Conservation (phyloP, 805 yeast genomes). For the Barnettozyma wickerhamii region DNA sequence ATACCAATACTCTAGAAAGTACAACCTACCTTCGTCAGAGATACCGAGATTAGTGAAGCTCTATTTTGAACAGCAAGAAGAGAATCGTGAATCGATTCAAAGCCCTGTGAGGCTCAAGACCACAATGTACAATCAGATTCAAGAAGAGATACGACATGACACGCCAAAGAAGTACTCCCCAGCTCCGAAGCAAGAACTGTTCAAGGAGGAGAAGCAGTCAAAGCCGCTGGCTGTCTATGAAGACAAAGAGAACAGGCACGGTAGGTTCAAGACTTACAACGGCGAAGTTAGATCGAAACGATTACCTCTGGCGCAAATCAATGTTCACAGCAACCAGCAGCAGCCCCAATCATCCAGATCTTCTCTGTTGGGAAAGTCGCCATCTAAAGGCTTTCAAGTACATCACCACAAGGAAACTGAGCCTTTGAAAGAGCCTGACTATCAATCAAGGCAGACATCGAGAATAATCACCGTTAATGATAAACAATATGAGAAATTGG, state of each 20-base stretch:
- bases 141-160: slow-evolving; percentile 25
- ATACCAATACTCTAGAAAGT: slow-evolving; percentile 33
- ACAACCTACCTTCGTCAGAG: slow-evolving; percentile 33
- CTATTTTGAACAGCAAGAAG: slow-evolving; percentile 34
- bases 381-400: slow-evolving; percentile 11
- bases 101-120: slow-evolving; percentile 24
- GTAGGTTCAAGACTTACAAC: neutral
- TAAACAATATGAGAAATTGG: slow-evolving; percentile 65
- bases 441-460: slow-evolving; percentile 15
- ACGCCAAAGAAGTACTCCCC: slow-evolving; percentile 12
- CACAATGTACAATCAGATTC: slow-evolving; percentile 17
- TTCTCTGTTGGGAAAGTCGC: neutral
- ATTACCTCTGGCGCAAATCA: slow-evolving; percentile 19
- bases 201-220: slow-evolving; percentile 5
- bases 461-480: slow-evolving; percentile 46
- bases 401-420: slow-evolving; percentile 18
- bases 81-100: slow-evolving; percentile 25
- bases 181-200: slow-evolving; percentile 15
- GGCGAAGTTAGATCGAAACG: slow-evolving; percentile 9
- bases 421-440: slow-evolving; percentile 24
- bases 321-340: slow-evolving; percentile 12
- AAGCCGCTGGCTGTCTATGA: slow-evolving; percentile 7
- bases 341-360: slow-evolving; percentile 4
- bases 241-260: slow-evolving; percentile 15
- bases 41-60: slow-evolving; percentile 32